phyloP scores from a whole-genome alignment of 2,329 filamentous ascomycete species.

The Amauroascus niger region DNA sequence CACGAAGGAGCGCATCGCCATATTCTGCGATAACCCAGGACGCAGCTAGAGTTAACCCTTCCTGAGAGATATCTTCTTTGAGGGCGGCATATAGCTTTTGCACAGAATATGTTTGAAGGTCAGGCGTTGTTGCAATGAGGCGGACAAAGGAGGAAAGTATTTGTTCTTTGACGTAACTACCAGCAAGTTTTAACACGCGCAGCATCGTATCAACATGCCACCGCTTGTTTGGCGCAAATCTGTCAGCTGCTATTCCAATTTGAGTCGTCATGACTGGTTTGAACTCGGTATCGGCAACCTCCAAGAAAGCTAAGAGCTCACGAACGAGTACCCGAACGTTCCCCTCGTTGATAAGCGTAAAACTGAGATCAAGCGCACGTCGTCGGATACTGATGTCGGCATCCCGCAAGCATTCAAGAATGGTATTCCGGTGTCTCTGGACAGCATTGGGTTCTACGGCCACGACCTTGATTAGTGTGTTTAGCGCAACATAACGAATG shows the following conservation, averaged over 20 bases:
- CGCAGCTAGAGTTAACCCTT: constrained; percentile 83
- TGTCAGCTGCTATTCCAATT: constrained; percentile 92
- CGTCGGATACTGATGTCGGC: constrained; percentile 96
- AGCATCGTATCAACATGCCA: constrained; percentile 99
- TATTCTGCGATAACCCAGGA: constrained; percentile 98
- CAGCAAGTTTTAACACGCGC: constrained; percentile 81
- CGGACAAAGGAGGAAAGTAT: constrained; percentile 95
- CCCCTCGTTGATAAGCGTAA: constrained; percentile 93
- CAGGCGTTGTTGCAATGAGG: constrained; percentile 85
- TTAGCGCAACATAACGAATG: constrained; percentile 93
- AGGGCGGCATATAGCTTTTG: constrained; percentile 87
- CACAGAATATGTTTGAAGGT: constrained; percentile 90
- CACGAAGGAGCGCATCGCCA: constrained; percentile 76
- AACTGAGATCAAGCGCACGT: constrained; percentile 91
- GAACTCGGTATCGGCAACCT: constrained; percentile 96
- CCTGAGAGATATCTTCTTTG: constrained; percentile 95
- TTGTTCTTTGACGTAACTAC: constrained; percentile 95
- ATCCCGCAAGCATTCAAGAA: constrained; percentile 88
- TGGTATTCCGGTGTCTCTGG: constrained; percentile 92
- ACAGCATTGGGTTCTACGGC: constrained; percentile 97
- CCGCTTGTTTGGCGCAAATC: constrained; percentile 90
- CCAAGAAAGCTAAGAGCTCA: constrained; percentile 86
- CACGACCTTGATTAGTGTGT: constrained; percentile 95
- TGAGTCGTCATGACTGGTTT: constrained; percentile 98
- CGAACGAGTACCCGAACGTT: constrained; percentile 90